Base-by-base conservation (phyloP, 768 basidiomycete species). In the Podaxis rugospora region DNA sequence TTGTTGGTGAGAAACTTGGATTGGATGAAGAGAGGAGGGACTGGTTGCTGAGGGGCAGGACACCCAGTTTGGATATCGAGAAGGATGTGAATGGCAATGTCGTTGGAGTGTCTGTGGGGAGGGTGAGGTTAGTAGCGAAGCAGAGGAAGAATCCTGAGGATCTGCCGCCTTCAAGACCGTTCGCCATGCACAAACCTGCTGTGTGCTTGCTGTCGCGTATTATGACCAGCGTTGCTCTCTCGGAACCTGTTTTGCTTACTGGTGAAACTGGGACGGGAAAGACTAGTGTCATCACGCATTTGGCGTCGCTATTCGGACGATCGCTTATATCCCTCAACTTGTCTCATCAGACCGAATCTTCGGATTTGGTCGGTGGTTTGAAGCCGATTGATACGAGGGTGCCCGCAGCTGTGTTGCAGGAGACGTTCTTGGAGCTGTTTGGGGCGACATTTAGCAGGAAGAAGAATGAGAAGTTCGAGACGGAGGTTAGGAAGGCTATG, bases 221-320 rank as follows among this genome's bases (percentile, higher is more conserved):
- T 39, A 85, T 86, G 2, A 86, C 85, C 21, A 84, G 89, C 0
- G 78, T 94, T 50, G 79, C 87, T 0, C 77, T 89, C 50, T 74
- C 74, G 13, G 97, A 99, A 69, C 94, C 97, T 4, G 78, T 95
- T 4, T 81, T 99, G 6, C 81, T 99, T 25, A 94, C 95, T 0
- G 97, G 97, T 50, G 97, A 99, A 77, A 99, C 97, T 1, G 97
- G 97, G n/a, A 99, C 97, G 1, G 97, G 97, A 13, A 99, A 99
- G 74, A 99, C 97, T 0, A 95, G 95, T 55, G 83, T 87, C 18
- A 84, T 99, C 14, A 91, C 94, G 2, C 87, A 97, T 67, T 80
- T 98, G 32, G 89, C 97, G 10, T 80, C 87, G 1, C 72, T 91
- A n/a, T 81, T 97, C 28, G 82, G 80, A 5, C 83, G 85, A 10